Conservation (phyloP, 441 rosid genomes). For the Brassica hybrid region DNA sequence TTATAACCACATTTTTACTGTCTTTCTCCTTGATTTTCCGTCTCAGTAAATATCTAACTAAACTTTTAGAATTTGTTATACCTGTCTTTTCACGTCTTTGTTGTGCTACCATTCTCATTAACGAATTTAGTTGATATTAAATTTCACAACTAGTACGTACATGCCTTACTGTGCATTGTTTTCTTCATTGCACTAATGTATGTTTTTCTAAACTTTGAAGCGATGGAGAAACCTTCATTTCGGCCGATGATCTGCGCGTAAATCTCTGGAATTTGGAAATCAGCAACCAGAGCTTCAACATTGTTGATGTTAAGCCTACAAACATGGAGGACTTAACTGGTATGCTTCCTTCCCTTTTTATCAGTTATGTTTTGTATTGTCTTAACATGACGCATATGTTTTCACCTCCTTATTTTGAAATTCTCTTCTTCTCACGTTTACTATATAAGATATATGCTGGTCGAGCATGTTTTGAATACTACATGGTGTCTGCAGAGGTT, state of each 20-base stretch:
- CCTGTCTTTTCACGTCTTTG: background rate
- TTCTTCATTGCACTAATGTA: conserved; percentile 15
- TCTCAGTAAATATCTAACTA: conserved; percentile 4
- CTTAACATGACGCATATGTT: conserved; percentile 2
- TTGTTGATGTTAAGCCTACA: conserved; percentile 95
- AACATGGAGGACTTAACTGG: conserved; percentile 99
- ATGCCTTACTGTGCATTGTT: background rate
- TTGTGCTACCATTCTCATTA: conserved; percentile 15
- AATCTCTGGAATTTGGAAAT: conserved; percentile 99
- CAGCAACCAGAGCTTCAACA: conserved; percentile 97
- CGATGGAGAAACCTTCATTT: conserved; percentile 97
- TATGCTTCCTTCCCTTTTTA: conserved; percentile 36
- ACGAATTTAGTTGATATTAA: conserved; percentile 6
- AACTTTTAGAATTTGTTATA: background rate
- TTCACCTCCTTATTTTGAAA: background rate
- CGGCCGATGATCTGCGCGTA: conserved; percentile 97
- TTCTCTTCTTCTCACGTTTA: conserved; percentile 8
- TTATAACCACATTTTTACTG: background rate
- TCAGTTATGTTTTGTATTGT: background rate
- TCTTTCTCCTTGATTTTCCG: conserved; percentile 26
- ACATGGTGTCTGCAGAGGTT: conserved; percentile 76
- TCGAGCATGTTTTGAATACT: conserved; percentile 27
- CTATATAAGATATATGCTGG: conserved; percentile 4
- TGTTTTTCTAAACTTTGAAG: conserved; percentile 46
- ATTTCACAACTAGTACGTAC: conserved; percentile 11